Conservation (phyloP, 2,329 filamentous ascomycete species). For the Thielaviopsis musarum region DNA sequence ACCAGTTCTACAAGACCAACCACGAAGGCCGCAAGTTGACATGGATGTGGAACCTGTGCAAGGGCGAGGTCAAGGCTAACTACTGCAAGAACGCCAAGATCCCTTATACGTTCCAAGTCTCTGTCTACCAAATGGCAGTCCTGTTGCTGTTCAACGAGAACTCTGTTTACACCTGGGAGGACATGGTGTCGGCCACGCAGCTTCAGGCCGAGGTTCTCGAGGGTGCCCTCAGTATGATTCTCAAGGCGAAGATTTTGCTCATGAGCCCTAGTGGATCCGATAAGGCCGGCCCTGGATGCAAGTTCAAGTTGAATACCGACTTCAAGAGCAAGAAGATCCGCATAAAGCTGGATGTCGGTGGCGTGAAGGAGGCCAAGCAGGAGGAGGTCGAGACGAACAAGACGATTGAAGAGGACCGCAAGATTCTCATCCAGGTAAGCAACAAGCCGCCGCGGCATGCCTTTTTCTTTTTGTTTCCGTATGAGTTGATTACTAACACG, state of each 20-base stretch:
- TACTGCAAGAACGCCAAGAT: conserved; percentile 83
- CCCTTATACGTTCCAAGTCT: conserved; percentile 92
- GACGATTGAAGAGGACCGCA: conserved; percentile 96
- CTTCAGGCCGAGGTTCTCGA: conserved; percentile 72
- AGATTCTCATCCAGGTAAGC: conserved; percentile 85
- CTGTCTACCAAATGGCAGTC: conserved; percentile 95
- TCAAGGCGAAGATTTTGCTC: conserved; percentile 82
- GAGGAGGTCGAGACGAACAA: conserved; percentile 97
- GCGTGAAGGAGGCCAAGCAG: conserved; percentile 91
- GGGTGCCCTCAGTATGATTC: conserved; percentile 65
- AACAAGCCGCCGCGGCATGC: conserved; percentile 13
- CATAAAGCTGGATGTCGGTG: conserved; percentile 85
- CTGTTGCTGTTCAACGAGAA: conserved; percentile 87
- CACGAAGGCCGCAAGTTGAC: conserved; percentile 92
- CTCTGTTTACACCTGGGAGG: conserved; percentile 70
- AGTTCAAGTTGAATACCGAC: conserved; percentile 74
- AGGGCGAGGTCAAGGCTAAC: conserved; percentile 87
- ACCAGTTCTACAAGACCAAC: conserved; percentile 86
- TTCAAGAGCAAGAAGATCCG: conserved; percentile 99
- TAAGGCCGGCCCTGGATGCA: conserved; percentile 62
- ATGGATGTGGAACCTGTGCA: conserved; percentile 97
- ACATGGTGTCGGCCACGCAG: conserved; percentile 67
- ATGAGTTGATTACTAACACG: not conserved
- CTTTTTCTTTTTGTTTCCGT: not conserved
- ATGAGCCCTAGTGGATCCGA: conserved; percentile 49